Evolutionary conservation across 306 rosid genomes (phyloP), one percentile per base, ranked within the genome.

Genomic region (Heteromeles arbutifolia): DNA sequence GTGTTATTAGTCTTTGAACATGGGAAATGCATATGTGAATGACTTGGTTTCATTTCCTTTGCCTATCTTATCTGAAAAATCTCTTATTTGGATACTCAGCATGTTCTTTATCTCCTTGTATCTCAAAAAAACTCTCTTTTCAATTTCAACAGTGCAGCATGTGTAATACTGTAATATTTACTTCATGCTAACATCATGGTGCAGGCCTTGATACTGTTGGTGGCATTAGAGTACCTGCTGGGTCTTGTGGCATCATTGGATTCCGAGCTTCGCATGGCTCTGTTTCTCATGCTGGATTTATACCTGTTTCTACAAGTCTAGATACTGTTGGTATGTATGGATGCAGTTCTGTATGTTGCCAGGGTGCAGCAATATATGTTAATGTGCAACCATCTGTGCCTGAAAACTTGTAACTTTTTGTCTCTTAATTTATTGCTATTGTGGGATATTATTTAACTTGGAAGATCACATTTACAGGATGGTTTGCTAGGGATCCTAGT

Each of bases 191-290:
- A 74, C 53, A 56, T 44, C 57, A 8, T 61, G 62, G 79, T 59
- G 64, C 86, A 96, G 99, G 99, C 52, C 74, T 92, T 69, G 99
- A 96, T 87, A 90, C 98, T 81, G 85, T 80, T 82, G 99, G 99
- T 48, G 98, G 96, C 34, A 90, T 96, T 79, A 90, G 99, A 86
- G 78, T 96, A 73, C 99, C 98, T 76, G 99, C 99, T 71, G 94
- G 86, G 67, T 96, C 81, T 85, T 96, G 99, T 86, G 98, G 92
- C 58, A 67, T 96, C 78, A 66, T 96, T 50, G 99, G 98, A 70
- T 96, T 96, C 90, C 93, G 98, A 52, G 98, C 98, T 72, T 96
- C 99, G 9, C 84, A 87, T 80, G 98, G 98, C 66, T 90, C 93
- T 78, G 90, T 96, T 83, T 86, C 99, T 83, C 92, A 87, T 63